These are phyloP conservation scores for Aurantiochytrium sp. DNA, from an alignment of 108 stramenopile genomes.

Conservation along the genomic window DNA sequence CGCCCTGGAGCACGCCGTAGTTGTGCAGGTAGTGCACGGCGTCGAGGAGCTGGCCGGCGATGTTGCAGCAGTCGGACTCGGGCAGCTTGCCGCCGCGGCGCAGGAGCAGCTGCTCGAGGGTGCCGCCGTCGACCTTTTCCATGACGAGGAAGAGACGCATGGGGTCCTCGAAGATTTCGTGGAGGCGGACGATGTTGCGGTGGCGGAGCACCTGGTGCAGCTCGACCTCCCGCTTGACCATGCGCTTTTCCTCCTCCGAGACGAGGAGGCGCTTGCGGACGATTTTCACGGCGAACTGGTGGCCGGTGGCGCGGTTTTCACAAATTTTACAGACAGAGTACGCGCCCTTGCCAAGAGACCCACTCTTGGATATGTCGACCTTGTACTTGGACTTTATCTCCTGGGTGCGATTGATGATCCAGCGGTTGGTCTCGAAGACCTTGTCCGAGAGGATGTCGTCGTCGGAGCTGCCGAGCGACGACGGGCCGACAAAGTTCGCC, in stretches of 20 bases:
- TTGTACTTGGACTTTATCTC: slow-evolving; percentile 2
- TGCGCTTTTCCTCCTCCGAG: slow-evolving; percentile 4
- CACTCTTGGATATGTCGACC: not conserved
- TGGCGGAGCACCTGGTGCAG: not conserved
- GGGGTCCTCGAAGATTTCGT: slow-evolving; percentile 13
- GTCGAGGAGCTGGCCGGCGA: slow-evolving; percentile 20
- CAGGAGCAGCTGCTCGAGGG: not conserved
- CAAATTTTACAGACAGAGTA: not conserved
- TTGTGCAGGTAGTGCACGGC: slow-evolving; percentile 24
- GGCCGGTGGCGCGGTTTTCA: not conserved
- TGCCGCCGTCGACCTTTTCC: slow-evolving; percentile 28
- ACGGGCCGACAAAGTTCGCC: not conserved
- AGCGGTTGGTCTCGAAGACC: not conserved
- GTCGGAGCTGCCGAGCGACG: not conserved
- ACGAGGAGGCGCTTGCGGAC: slow-evolving; percentile 23
- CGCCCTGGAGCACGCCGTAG: slow-evolving; percentile 27
- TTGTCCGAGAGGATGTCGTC: not conserved
- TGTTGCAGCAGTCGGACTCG: not conserved
- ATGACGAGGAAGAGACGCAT: not conserved
- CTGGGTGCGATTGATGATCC: not conserved
- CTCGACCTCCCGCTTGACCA: slow-evolving; percentile 33
- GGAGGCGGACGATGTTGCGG: not conserved
- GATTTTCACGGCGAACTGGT: not conserved
- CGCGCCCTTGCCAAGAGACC: slow-evolving; percentile 8
- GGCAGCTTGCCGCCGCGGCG: not conserved